Percentiles rank a stretch among this genome's conserved stretches.
Conservation (phyloP, 176 grass and related monocot genomes). For the Leersia perrieri region DNA sequence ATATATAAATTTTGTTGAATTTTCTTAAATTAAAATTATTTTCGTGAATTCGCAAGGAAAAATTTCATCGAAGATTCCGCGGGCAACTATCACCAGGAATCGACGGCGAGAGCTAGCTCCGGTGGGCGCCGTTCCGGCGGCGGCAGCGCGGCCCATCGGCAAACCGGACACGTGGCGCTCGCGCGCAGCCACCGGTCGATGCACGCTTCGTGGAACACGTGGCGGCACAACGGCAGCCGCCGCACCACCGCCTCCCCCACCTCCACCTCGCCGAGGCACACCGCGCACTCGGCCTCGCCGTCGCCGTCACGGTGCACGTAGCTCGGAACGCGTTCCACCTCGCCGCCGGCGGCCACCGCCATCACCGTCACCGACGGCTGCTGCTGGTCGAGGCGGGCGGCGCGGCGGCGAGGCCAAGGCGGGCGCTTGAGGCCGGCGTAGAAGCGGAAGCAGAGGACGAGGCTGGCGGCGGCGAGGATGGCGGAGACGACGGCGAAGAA, state of each 20-base stretch:
- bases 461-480: not conserved
- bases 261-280: conserved; percentile 51
- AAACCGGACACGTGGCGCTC: conserved; percentile 49
- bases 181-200: conserved; percentile 40
- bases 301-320: conserved; percentile 22
- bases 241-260: conserved; percentile 33
- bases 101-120: conserved; percentile 15
- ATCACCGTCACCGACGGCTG: conserved; percentile 27
- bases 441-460: conserved; percentile 46
- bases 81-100: not conserved
- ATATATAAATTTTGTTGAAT: not conserved
- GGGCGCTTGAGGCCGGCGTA: conserved; percentile 34
- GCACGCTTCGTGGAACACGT: conserved; percentile 56
- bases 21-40: not conserved
- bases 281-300: conserved; percentile 31
- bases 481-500: conserved; percentile 28
- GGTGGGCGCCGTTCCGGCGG: not conserved
- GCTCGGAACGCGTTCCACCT: conserved; percentile 13
- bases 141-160: conserved; percentile 24
- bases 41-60: too few relatives aligned
- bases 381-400: too few relatives aligned
- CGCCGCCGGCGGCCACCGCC: not conserved
- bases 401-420: conserved; percentile 24
- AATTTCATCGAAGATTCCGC: not conserved
- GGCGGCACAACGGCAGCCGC: conserved; percentile 42